These are phyloP conservation scores for Sporopachydermia quercuum DNA, from an alignment of 805 yeast species.

Conservation along the genomic window DNA sequence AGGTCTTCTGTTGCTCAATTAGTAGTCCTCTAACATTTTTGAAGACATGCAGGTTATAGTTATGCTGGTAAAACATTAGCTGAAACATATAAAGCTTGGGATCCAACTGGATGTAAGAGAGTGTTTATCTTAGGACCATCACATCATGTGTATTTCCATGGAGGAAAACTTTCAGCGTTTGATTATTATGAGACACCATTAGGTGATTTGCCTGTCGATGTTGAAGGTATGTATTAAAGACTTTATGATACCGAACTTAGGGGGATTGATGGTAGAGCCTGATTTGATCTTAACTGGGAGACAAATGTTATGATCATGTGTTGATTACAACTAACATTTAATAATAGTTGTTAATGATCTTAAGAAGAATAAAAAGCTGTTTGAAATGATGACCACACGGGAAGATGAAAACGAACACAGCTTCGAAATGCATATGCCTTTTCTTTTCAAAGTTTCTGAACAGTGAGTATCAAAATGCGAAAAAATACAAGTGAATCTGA, in stretches of 20 bases:
- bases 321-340: too few species aligned
- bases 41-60: conserved; percentile 80
- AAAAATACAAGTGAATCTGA: conserved; percentile 3
- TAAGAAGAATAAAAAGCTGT: conserved; percentile 21
- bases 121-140: conserved; percentile 86
- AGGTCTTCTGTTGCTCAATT: too few species aligned
- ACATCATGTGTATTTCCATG: conserved; percentile 71
- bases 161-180: conserved; percentile 39
- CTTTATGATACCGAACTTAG: too few species aligned
- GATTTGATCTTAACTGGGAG: too few species aligned
- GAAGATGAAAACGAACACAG: conserved; percentile 82
- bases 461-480: conserved; percentile 2
- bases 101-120: conserved; percentile 34
- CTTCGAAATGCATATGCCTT: conserved; percentile 89
- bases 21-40: too few species aligned
- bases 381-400: conserved; percentile 38
- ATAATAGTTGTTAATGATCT: conserved; percentile 13
- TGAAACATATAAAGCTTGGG: conserved; percentile 61
- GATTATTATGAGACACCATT: conserved; percentile 63
- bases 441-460: conserved; percentile 35
- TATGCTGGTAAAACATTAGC: conserved; percentile 73
- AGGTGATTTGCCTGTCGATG: conserved; percentile 61
- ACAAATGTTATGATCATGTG: too few species aligned
- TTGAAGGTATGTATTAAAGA: conserved; percentile 16
- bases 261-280: too few species aligned